Conservation (phyloP, 306 rosid species). For the Quercus ilex region DNA sequence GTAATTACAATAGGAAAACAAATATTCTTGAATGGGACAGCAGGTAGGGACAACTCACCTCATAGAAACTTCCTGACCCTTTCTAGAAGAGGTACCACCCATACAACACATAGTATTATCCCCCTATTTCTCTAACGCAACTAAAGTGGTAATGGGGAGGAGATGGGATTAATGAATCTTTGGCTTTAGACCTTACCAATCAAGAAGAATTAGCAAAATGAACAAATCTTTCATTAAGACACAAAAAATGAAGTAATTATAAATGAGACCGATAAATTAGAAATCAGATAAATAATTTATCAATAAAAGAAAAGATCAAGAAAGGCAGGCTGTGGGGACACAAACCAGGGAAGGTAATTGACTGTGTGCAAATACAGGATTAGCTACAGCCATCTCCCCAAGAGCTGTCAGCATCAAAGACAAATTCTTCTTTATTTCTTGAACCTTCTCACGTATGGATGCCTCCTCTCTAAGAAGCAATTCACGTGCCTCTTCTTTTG, state of each 20-base stretch:
- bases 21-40: too few relatives aligned
- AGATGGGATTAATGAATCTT: too few relatives aligned
- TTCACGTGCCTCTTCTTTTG: constrained; percentile 94
- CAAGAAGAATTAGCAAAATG: too few relatives aligned
- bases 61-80: too few relatives aligned
- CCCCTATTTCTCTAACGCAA: too few relatives aligned
- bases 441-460: constrained; percentile 64
- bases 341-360: constrained; percentile 84
- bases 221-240: not conserved
- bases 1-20: too few relatives aligned
- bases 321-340: constrained; percentile 5
- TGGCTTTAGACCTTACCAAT: too few relatives aligned
- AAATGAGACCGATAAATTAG: not conserved
- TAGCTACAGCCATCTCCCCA: constrained; percentile 86
- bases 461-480: constrained; percentile 81
- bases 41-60: too few relatives aligned
- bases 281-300: not conserved
- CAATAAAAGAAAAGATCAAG: not conserved
- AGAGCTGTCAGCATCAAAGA: constrained; percentile 75
- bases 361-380: constrained; percentile 92
- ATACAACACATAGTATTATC: too few relatives aligned
- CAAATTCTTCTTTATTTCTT: constrained; percentile 56
- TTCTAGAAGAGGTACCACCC: too few relatives aligned
- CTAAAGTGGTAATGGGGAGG: too few relatives aligned
- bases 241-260: not conserved